These are phyloP conservation scores for Dipteronia dyeriana DNA, from an alignment of 345 rosid genomes.

Conservation along the genomic window DNA sequence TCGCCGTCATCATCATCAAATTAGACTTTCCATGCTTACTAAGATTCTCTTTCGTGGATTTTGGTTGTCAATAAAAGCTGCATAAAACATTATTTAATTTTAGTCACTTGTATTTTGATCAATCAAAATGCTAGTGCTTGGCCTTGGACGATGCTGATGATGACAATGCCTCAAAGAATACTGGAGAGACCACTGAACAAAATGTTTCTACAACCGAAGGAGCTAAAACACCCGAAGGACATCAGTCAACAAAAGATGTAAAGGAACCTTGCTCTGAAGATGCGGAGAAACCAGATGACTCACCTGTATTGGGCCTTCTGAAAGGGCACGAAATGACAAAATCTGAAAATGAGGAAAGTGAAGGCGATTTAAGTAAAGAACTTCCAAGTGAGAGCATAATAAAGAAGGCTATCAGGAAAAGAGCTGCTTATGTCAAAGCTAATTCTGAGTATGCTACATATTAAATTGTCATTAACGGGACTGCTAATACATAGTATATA, in stretches of 20 bases:
- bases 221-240: constrained; percentile 43
- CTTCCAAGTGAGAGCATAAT: constrained; percentile 47
- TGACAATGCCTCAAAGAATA: constrained; percentile 46
- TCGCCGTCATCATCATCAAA: neutral
- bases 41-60: neutral
- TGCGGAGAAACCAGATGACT: constrained; percentile 66
- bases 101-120: constrained; percentile 14
- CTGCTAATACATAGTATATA: constrained; percentile 1
- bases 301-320: constrained; percentile 73
- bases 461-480: constrained; percentile 11
- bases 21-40: constrained; percentile 9
- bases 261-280: constrained; percentile 50
- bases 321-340: constrained; percentile 39
- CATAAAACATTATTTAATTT: neutral
- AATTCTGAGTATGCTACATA: constrained; percentile 65
- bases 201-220: constrained; percentile 28
- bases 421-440: constrained; percentile 60
- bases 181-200: constrained; percentile 41
- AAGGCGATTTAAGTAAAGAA: constrained; percentile 38
- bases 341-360: constrained; percentile 35
- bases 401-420: constrained; percentile 56
- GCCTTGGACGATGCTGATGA: constrained; percentile 47
- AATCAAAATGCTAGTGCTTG: constrained; percentile 44
- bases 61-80: constrained; percentile 14
- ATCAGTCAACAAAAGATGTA: constrained; percentile 36